Base-by-base conservation (phyloP, 116 monocot species). In the Cymodocea nodosa region DNA sequence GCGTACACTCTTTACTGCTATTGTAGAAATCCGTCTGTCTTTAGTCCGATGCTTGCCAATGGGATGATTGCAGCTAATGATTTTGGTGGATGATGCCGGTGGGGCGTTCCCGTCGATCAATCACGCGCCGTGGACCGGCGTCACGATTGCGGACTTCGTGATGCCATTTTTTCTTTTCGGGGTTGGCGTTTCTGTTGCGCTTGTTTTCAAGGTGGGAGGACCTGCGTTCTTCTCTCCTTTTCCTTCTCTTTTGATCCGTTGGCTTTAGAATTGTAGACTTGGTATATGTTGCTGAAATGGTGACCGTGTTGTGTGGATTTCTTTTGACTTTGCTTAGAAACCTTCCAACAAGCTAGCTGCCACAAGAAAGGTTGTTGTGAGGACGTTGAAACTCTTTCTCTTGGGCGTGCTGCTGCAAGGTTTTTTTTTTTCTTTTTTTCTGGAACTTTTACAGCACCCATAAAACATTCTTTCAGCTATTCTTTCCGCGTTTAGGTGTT, bases 121-220 rank as follows among this genome's bases (percentile, higher is more conserved):
- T 61, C 89, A 91, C 70, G 50, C 98, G 51, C 98, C 98, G 30
- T 92, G 98, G 98, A 78, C 82, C 39, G 98, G 89, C 14, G 85
- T 91, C 51, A 98, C 98, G 34, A 62, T 98, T 15, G 92, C 84
- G 4, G 98, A 98, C 56, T 98, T 91, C 53, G 98, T 98, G 35
- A 89, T 98, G 92, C 98, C 98, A 9, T 83, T 83, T 77, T 98
- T 98, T 68, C 82, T 98, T 34, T 91, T 91, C 71, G 79, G 78
- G 35, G 88, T 91, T 36, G 98, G 98, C 14, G 68, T 98, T 8
- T 85, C 98, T 14, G 75, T 89, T 15, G 89, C 92, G 2, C 73
- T 98, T 16, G 82, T 82, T n/a, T 98, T 84, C 61, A 92, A 92
- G 89, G 98, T 98, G 15, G 24, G 20, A 25, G 24, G 24, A 20